Base-by-base conservation (phyloP, 495 filamentous ascomycete genomes). In the Talaromyces liani region DNA sequence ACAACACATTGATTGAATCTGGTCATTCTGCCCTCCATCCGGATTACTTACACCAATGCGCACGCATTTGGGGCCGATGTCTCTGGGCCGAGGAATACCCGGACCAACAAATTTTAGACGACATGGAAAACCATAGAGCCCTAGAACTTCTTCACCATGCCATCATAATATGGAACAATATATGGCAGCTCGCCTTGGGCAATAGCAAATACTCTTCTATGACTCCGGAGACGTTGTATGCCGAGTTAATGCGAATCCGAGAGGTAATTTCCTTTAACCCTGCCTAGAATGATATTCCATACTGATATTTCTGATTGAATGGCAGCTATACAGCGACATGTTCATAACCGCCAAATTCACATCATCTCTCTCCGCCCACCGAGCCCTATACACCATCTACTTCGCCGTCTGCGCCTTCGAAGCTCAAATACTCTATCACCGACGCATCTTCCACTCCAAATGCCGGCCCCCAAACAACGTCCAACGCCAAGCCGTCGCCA, bases 41-140 rank as follows among this genome's bases (percentile, higher is more conserved):
- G 1, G 76, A 79, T 60, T 73, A 73, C 51, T 67, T 79, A 4
- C 67, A 79, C 59, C 72, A 69, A 14, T 73, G 73, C 53, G 76
- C 76, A 22, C 75, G 76, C 34, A 67, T 79, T 24, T 79, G 76
- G 76, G 74, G 73, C 4, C 69, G 76, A 18, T 79, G 76, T 58
- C 77, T 77, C 61, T 82, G 77, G 76, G 78, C 74, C 8, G 65
- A 70, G 27, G 68, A 71, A 6, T 84, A 84, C 65, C 81, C 80
- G 0, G 74, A 79, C 25, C 70, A 76, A 16, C 73, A 84, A 65
- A 70, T 76, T 16, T 65, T 75, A 9, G 81, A 84, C 63, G 81
- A 84, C 63, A 76, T 80, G 34, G 73, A 81, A 60, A 82, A 84
- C 62, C 75, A 77, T 57, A 69, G 75, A 29, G 77, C 67, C 1